Conservation (phyloP, 202 grass and related monocot species). For the Zizania palustris region DNA sequence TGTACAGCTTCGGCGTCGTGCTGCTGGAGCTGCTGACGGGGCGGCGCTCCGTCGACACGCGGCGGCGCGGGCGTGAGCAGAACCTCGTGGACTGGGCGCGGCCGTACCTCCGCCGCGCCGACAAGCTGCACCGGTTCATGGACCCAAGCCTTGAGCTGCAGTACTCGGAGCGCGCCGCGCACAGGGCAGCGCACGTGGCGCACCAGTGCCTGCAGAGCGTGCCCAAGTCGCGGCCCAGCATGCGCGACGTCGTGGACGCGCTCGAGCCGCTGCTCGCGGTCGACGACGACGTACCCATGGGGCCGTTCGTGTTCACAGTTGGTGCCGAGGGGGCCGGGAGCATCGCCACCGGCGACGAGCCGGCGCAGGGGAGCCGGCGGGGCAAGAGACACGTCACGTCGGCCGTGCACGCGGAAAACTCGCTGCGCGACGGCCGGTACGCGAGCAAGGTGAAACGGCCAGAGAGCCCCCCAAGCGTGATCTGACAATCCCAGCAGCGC, state of each 20-base stretch:
- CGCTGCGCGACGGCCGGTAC: neutral
- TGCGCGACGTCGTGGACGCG: too few species aligned
- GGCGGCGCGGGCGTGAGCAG: too few species aligned
- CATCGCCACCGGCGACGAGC: too few species aligned
- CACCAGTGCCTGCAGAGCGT: slow-evolving; percentile 44
- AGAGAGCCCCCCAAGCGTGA: neutral
- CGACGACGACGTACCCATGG: slow-evolving; percentile 24
- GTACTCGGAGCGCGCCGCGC: slow-evolving; percentile 30
- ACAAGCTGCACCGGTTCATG: slow-evolving; percentile 47
- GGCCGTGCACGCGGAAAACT: slow-evolving; percentile 39
- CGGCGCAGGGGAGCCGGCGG: neutral
- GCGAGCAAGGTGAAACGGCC: neutral
- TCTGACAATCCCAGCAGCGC: too few species aligned
- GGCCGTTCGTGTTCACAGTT: slow-evolving; percentile 40
- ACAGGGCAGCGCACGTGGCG: slow-evolving; percentile 42
- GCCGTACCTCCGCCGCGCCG: neutral
- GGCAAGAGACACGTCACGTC: slow-evolving; percentile 26
- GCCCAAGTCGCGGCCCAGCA: neutral
- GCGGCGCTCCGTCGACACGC: too few species aligned
- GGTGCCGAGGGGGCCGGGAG: neutral
- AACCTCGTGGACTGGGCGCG: too few species aligned
- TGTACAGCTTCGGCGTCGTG: slow-evolving; percentile 83
- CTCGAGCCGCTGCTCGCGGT: too few species aligned
- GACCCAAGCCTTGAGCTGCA: slow-evolving; percentile 34
- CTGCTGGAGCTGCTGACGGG: slow-evolving; percentile 46